Evolutionary conservation across 805 yeast genomes (phyloP).

Genomic region (Suhomyces xylopsoci): DNA sequence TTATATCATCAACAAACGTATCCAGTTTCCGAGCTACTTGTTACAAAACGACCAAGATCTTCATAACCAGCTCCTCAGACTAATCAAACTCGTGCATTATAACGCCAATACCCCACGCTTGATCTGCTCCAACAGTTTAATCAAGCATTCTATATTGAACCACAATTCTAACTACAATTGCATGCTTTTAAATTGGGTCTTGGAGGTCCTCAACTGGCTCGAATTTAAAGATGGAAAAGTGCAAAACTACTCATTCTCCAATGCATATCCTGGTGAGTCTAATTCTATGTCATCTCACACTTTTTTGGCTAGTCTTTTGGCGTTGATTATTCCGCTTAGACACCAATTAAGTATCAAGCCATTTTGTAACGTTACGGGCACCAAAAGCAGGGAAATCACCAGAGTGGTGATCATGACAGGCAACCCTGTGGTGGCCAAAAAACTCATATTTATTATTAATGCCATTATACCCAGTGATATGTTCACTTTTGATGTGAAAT

Average conservation of each 20-base stretch:
- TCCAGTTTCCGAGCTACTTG: conserved; percentile 35
- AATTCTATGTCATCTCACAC: conserved; percentile 14
- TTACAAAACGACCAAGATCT: conserved; percentile 47
- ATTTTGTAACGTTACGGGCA: conserved; percentile 18
- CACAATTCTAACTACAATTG: conserved; percentile 23
- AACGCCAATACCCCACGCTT: conserved; percentile 47
- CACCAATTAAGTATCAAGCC: conserved; percentile 36
- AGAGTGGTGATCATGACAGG: conserved; percentile 57
- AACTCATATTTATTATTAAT: conserved; percentile 50
- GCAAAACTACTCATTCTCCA: background rate
- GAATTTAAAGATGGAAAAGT: conserved; percentile 49
- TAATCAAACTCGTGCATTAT: conserved; percentile 38
- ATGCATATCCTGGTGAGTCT: background rate
- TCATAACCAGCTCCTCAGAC: conserved; percentile 29
- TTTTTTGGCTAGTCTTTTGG: conserved; percentile 47
- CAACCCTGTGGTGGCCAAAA: conserved; percentile 59
- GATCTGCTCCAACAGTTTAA: conserved; percentile 38
- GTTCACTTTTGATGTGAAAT: background rate
- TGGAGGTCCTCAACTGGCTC: conserved; percentile 52
- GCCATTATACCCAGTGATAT: conserved; percentile 34
- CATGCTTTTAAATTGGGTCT: conserved; percentile 48
- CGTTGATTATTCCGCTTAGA: conserved; percentile 43
- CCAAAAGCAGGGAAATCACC: conserved; percentile 30
- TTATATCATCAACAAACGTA: conserved; percentile 29
- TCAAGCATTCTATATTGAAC: conserved; percentile 18